These are phyloP conservation scores for Aspergillus nanangensis DNA, from an alignment of 495 filamentous ascomycete genomes.

Conservation along the genomic window DNA sequence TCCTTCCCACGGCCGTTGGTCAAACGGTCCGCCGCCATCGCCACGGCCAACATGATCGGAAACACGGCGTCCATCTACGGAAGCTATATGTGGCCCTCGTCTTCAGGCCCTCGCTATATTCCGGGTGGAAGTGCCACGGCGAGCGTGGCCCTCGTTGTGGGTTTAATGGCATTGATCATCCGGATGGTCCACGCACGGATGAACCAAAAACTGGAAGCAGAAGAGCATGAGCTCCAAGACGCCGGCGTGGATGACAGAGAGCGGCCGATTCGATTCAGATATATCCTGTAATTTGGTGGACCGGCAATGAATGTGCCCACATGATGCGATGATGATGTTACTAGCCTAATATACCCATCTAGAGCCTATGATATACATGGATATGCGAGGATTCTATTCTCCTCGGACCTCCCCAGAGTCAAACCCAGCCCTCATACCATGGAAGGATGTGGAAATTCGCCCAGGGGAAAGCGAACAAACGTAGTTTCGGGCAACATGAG, in stretches of 20 bases:
- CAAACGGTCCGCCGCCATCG: slow-evolving; percentile 60
- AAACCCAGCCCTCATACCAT: not conserved
- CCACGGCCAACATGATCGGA: slow-evolving; percentile 70
- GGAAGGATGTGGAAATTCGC: not conserved
- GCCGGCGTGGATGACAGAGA: slow-evolving; percentile 3
- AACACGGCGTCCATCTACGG: slow-evolving; percentile 71
- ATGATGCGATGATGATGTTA: too few relatives aligned
- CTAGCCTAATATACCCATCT: too few relatives aligned
- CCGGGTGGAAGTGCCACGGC: slow-evolving; percentile 29
- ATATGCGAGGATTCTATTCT: too few relatives aligned
- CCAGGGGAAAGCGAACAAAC: not conserved
- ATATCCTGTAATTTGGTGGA: slow-evolving; percentile 24
- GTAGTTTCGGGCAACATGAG: not conserved
- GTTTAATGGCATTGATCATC: slow-evolving; percentile 22
- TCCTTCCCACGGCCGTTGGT: slow-evolving; percentile 73
- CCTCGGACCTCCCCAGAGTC: not conserved
- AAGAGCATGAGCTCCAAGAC: not conserved
- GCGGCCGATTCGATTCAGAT: slow-evolving; percentile 53
- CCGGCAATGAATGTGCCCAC: not conserved
- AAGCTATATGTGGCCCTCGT: slow-evolving; percentile 64
- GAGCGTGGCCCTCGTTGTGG: slow-evolving; percentile 24
- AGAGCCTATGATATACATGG: too few relatives aligned
- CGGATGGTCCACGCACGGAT: slow-evolving; percentile 48
- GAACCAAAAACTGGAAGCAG: slow-evolving; percentile 34
- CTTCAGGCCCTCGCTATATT: slow-evolving; percentile 38